These are phyloP conservation scores for Combretum micranthum DNA, from an alignment of 345 rosid species.

Conservation along the genomic window DNA sequence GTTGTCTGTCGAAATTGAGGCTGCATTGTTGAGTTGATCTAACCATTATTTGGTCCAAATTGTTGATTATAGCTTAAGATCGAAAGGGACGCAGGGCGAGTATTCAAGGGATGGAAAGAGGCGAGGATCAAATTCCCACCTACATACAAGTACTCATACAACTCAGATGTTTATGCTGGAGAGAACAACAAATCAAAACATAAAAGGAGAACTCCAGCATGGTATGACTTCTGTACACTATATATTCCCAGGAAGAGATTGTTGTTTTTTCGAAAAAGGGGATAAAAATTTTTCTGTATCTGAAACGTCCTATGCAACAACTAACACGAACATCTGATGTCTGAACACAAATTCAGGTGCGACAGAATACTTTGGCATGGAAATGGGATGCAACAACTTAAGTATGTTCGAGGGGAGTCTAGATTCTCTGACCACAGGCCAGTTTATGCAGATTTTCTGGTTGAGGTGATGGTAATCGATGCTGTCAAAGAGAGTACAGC, in stretches of 20 bases:
- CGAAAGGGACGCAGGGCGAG: constrained; percentile 7
- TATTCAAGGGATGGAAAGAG: constrained; percentile 9
- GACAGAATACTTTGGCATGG: constrained; percentile 13
- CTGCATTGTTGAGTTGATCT: no score
- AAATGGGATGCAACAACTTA: constrained; percentile 5
- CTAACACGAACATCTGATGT: no score
- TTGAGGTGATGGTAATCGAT: constrained; percentile 22
- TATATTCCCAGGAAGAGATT: not conserved
- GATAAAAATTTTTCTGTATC: no score
- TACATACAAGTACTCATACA: constrained; percentile 8
- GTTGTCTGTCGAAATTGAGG: no score
- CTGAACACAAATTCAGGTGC: not conserved
- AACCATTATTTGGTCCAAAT: not conserved
- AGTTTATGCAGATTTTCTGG: not conserved
- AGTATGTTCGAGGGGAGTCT: constrained; percentile 8
- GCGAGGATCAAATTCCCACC: constrained; percentile 10
- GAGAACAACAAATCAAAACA: not conserved
- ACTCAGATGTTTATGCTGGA: constrained; percentile 9
- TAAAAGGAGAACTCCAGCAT: constrained; percentile 12
- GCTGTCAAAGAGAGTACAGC: constrained; percentile 14
- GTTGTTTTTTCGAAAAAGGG: not conserved
- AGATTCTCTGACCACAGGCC: constrained; percentile 9
- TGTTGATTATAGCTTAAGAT: constrained; percentile 1
- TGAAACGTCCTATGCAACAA: no score
- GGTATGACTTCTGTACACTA: not conserved